Evolutionary conservation across 1,139 yeast genomes (phyloP), one percentile per base, ranked within the genome.

Genomic region (Protomyces lactucae-debilis): DNA sequence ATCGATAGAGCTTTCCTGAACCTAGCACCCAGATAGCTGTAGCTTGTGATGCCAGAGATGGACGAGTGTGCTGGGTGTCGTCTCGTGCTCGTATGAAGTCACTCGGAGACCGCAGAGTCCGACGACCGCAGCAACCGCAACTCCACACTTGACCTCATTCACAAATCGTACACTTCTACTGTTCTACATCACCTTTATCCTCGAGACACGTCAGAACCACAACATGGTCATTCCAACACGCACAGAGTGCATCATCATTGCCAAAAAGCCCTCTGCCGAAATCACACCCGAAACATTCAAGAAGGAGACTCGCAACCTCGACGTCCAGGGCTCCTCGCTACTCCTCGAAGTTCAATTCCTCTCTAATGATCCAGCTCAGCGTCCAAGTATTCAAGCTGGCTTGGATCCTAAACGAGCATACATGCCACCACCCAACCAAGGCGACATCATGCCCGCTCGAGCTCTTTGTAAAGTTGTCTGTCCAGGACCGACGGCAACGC

Each of bases 401-500:
- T 9, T 23, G 5, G 52, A 46, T 9, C 52, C 52, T n/a, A 18
- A 46, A 23, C 52, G 52, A 10, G 52, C 52, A 14, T 46, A 46
- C 18, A 18, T 23, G 18, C 52, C 52, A 3, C 23, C 28, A 21
- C 52, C 52, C 4, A 23, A 18, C 9, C 18, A 46, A 23, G 52
- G 52, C 28, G 52, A 46, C 28, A 23, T 46, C 2, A 46, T 46
- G 52, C 52, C 52, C 4, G 52, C 52, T 21, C 23, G 52, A 1
- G 52, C 28, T 2, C 23, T 46, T 18, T 46, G 52, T 18, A n/a
- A 9, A 5, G 52, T 46, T 2, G 28, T 46, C 28, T 18, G 28
- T 46, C 28, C 52, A 21, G 52, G 52, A 14, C 52, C 64, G 3
- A 55, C 52, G 14, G 52, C 64, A 5, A 37, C 57, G 9, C 56